A percentile compares a stretch with the other conserved stretches of the same genome.
These are phyloP conservation scores for Solanum chiquidenum DNA, from an alignment of 257 asterid species.

Conservation along the genomic window DNA sequence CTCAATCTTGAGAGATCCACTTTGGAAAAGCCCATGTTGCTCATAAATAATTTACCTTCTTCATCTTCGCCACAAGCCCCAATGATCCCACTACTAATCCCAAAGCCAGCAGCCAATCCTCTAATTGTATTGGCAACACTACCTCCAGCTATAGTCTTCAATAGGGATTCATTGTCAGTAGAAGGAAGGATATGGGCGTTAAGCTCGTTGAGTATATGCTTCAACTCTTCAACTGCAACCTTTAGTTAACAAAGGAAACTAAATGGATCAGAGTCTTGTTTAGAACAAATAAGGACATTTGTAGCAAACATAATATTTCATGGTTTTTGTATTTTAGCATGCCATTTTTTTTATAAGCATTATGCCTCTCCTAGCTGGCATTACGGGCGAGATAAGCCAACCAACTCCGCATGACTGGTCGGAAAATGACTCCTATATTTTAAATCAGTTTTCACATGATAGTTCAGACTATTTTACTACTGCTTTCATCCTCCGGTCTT, in stretches of 20 bases:
- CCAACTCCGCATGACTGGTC: neutral
- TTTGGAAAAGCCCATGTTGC: slow-evolving; percentile 61
- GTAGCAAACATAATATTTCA: neutral
- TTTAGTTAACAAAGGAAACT: slow-evolving; percentile 4
- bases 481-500: neutral
- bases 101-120: slow-evolving; percentile 89
- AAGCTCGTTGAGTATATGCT: slow-evolving; percentile 53
- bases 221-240: slow-evolving; percentile 81
- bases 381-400: neutral
- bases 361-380: neutral
- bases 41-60: slow-evolving; percentile 63
- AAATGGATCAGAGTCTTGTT: neutral
- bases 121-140: slow-evolving; percentile 92
- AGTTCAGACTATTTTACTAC: neutral
- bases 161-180: slow-evolving; percentile 27
- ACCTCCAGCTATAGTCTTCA: slow-evolving; percentile 94
- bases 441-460: neutral
- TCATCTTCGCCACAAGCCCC: slow-evolving; percentile 94
- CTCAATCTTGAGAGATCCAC: slow-evolving; percentile 77
- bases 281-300: neutral
- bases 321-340: neutral
- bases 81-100: slow-evolving; percentile 73
- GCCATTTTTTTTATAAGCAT: neutral
- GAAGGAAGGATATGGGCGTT: slow-evolving; percentile 36
- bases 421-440: neutral